A percentile compares a stretch with the other conserved stretches of the same genome.
These are phyloP conservation scores for Edaphochlamys debaryana DNA, from an alignment of 139 green algal genomes.

Conservation along the genomic window DNA sequence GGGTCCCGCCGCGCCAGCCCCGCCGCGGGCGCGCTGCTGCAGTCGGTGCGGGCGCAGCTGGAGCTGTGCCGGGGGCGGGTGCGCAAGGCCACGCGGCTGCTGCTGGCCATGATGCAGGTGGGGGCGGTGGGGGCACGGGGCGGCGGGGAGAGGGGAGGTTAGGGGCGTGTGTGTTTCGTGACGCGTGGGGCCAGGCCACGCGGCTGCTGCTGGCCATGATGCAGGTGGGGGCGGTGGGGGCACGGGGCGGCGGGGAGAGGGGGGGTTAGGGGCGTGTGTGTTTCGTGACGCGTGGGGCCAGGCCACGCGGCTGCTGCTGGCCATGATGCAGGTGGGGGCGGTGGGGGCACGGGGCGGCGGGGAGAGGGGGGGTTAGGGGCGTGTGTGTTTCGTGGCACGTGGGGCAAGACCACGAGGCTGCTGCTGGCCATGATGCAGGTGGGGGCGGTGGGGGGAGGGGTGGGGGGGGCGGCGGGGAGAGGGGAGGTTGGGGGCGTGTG, in stretches of 20 bases:
- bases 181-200: no score
- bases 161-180: not conserved
- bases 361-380: no score
- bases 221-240: not conserved
- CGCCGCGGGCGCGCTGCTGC: constrained; percentile 1
- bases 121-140: not conserved
- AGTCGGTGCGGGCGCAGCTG: constrained; percentile 20
- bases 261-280: no score
- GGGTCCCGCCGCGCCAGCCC: not conserved
- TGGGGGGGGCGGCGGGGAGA: no score
- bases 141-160: not conserved
- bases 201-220: not conserved
- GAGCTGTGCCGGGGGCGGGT: constrained; percentile 18
- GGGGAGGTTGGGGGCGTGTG: no score
- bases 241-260: no score
- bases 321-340: constrained; percentile 1
- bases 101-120: not conserved
- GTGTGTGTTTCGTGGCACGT: no score
- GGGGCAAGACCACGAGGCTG: no score
- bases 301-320: not conserved
- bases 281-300: no score
- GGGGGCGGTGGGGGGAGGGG: not conserved
- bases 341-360: no score
- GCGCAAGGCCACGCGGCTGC: constrained; percentile 26
- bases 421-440: constrained; percentile 9